Percentiles rank a stretch among this genome's conserved stretches.
These are phyloP conservation scores for Amaranthus hypochondriacus DNA, from an alignment of 148 eudicot species.

Conservation along the genomic window DNA sequence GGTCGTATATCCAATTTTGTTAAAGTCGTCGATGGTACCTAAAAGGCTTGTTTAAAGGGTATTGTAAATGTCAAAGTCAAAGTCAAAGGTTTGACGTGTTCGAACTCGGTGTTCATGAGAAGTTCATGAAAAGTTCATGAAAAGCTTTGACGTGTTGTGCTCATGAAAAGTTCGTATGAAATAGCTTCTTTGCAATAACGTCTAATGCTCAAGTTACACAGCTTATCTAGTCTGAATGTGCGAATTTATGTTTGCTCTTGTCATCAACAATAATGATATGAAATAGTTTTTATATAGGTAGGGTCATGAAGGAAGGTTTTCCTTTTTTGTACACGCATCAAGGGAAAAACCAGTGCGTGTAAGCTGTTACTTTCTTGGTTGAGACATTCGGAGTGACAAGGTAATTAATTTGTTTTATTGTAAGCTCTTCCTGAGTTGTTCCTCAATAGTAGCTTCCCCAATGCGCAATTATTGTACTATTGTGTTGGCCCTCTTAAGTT, in stretches of 20 bases:
- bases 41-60: no score
- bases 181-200: no score
- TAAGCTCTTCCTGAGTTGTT: neutral
- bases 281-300: slow-evolving; percentile 16
- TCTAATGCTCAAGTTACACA: no score
- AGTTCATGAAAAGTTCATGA: no score
- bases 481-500: no score
- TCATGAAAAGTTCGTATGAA: no score
- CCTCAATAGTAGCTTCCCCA: neutral
- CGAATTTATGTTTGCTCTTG: neutral
- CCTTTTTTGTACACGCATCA: slow-evolving; percentile 56
- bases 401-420: slow-evolving; percentile 22
- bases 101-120: no score
- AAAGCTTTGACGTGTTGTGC: no score
- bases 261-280: neutral
- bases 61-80: no score
- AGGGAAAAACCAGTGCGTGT: slow-evolving; percentile 40
- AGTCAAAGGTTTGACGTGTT: no score
- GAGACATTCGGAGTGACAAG: slow-evolving; percentile 50
- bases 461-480: neutral
- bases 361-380: slow-evolving; percentile 46
- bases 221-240: neutral
- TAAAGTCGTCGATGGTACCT: no score
- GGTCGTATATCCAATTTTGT: no score
- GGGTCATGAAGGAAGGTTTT: slow-evolving; percentile 64